Percentiles rank a stretch among this genome's conserved stretches.
Evolutionary conservation across 176 grass and related monocot species (phyloP).

Genomic region (Otatea glauca): DNA sequence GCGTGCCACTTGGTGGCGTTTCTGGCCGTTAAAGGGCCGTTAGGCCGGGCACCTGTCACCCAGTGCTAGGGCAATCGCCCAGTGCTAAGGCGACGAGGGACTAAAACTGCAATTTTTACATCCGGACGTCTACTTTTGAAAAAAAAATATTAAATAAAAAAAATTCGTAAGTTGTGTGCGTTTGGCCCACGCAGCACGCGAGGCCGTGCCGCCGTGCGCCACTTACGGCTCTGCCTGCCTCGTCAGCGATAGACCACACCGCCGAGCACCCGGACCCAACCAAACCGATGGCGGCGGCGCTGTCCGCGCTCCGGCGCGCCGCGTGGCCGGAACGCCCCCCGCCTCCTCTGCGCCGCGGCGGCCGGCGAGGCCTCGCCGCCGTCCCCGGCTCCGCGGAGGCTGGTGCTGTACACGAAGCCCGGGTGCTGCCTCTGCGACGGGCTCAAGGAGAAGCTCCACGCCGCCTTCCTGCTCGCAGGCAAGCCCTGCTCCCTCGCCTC

Average conservation of each 20-base stretch:
- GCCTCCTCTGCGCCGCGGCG: constrained; percentile 47
- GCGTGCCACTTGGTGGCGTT: too few relatives aligned
- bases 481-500: constrained; percentile 61
- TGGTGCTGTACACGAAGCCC: constrained; percentile 82
- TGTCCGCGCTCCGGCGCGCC: constrained; percentile 38
- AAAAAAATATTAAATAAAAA: too few relatives aligned
- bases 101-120: too few relatives aligned
- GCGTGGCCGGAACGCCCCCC: neutral
- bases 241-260: constrained; percentile 6
- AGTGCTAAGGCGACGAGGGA: too few relatives aligned
- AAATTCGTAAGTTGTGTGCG: neutral
- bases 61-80: too few relatives aligned
- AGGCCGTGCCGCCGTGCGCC: neutral
- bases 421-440: constrained; percentile 96
- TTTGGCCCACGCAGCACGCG: neutral
- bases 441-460: constrained; percentile 88
- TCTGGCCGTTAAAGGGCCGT: too few relatives aligned
- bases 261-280: constrained; percentile 3
- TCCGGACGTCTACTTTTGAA: too few relatives aligned
- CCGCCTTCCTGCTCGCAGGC: constrained; percentile 64
- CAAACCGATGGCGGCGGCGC: constrained; percentile 40
- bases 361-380: constrained; percentile 28
- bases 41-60: too few relatives aligned
- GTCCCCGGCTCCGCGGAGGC: constrained; percentile 41
- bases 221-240: too few relatives aligned